Conservation (phyloP, 1,139 yeast genomes). For the Debaryomyces coudertii region DNA sequence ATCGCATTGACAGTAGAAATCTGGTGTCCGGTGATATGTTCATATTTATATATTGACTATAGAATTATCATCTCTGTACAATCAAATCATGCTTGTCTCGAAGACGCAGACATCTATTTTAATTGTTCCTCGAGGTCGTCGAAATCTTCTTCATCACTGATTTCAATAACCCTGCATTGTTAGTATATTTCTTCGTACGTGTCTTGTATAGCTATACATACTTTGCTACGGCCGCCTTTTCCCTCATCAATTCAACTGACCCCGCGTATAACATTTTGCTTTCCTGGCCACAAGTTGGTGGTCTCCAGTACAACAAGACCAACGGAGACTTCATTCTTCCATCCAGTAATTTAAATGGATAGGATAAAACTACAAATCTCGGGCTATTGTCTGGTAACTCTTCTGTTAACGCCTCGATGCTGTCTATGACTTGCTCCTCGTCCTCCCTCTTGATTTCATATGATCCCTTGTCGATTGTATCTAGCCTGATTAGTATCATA, state of each 20-base stretch:
- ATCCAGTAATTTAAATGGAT: slow-evolving; percentile 68
- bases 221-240: slow-evolving; percentile 75
- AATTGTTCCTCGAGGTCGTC: slow-evolving; percentile 46
- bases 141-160: slow-evolving; percentile 65
- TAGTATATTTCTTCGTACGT: slow-evolving; percentile 24
- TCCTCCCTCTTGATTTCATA: slow-evolving; percentile 58
- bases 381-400: slow-evolving; percentile 85
- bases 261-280: slow-evolving; percentile 88
- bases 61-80: too few species aligned
- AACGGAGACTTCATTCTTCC: slow-evolving; percentile 77
- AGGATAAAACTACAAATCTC: slow-evolving; percentile 73
- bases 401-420: slow-evolving; percentile 65
- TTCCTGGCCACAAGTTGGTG: slow-evolving; percentile 79
- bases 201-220: slow-evolving; percentile 30
- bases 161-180: slow-evolving; percentile 48
- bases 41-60: not conserved
- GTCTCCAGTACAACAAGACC: slow-evolving; percentile 82
- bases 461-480: slow-evolving; percentile 55
- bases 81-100: too few species aligned
- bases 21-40: not conserved
- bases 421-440: slow-evolving; percentile 44
- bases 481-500: slow-evolving; percentile 26
- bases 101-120: slow-evolving; percentile 2
- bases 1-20: not conserved
- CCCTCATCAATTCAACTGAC: slow-evolving; percentile 77